A percentile compares a stretch with the other conserved stretches of the same genome.
Evolutionary conservation across 805 yeast genomes (phyloP).

Genomic region (Hanseniaspora singularis): DNA sequence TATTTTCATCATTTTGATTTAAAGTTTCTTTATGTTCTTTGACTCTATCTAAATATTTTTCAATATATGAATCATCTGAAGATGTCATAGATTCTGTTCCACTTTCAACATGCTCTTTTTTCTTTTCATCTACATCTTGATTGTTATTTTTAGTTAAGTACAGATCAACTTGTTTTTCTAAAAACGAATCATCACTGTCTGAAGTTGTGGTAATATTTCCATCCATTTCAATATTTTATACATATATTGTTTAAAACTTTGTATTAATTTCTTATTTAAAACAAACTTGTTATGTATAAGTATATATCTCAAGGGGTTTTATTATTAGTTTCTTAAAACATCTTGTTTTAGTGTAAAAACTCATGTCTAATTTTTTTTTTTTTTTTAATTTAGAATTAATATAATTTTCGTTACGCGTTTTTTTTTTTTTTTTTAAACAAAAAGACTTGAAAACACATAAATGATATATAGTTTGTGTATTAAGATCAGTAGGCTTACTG

Average conservation of each 20-base stretch:
- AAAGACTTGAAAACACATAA: too few species aligned
- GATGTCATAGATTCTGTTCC: slow-evolving; percentile 1
- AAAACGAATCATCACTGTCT: slow-evolving; percentile 12
- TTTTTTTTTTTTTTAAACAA: too few species aligned
- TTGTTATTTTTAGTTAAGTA: not conserved
- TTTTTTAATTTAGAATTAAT: too few species aligned
- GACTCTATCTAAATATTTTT: slow-evolving; percentile 4
- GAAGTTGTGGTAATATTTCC: not conserved
- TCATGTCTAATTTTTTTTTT: too few species aligned
- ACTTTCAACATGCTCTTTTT: not conserved
- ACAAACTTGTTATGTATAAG: too few species aligned
- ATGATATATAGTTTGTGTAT: too few species aligned
- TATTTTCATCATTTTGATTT: not conserved
- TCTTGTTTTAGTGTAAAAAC: too few species aligned
- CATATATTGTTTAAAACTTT: not conserved
- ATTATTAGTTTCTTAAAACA: too few species aligned
- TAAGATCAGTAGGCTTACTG: not conserved
- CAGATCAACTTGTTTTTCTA: slow-evolving; percentile 12
- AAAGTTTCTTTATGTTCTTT: not conserved
- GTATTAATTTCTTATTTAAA: not conserved
- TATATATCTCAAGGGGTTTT: too few species aligned
- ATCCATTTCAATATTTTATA: not conserved
- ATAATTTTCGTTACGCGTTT: too few species aligned
- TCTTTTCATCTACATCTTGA: not conserved
- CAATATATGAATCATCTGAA: slow-evolving; percentile 14